phyloP scores from a whole-genome alignment of 2,329 filamentous ascomycete genomes.

The Venturia effusa region DNA sequence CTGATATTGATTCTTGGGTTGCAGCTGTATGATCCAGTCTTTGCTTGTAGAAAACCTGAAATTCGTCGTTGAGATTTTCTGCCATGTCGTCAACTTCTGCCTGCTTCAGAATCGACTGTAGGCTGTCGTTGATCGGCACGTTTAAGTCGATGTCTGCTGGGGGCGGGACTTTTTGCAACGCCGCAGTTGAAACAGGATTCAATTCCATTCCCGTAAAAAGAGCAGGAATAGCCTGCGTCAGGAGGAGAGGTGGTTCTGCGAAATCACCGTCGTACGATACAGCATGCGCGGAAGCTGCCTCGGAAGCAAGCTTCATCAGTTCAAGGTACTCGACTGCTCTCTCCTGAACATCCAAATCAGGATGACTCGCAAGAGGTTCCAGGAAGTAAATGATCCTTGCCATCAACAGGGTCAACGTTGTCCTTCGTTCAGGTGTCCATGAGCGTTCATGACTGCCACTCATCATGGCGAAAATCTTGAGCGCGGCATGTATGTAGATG shows the following conservation, averaged over 20 bases:
- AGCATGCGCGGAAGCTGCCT: conserved; percentile 62
- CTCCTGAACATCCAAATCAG: conserved; percentile 88
- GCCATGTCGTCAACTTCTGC: conserved; percentile 29
- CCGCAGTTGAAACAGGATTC: conserved; percentile 76
- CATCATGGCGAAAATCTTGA: conserved; percentile 72
- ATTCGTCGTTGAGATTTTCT: conserved; percentile 27
- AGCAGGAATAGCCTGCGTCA: conserved; percentile 83
- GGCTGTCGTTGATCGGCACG: conserved; percentile 65
- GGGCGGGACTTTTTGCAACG: conserved; percentile 76
- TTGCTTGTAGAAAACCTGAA: conserved; percentile 28
- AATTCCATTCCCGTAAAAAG: conserved; percentile 80
- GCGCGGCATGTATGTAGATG: conserved; percentile 69
- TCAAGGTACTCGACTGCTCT: conserved; percentile 87
- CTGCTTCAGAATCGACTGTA: conserved; percentile 53
- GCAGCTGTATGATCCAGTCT: background rate
- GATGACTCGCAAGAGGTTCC: conserved; percentile 69
- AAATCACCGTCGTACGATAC: conserved; percentile 54
- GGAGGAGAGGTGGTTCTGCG: conserved; percentile 64
- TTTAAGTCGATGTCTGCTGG: conserved; percentile 70
- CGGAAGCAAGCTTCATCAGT: conserved; percentile 73
- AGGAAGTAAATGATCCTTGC: conserved; percentile 72
- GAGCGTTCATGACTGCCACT: conserved; percentile 51
- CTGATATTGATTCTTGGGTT: conserved; percentile 19
- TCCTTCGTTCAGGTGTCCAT: conserved; percentile 67
- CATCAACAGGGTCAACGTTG: conserved; percentile 64